Percentiles rank a stretch among this genome's conserved stretches.
Evolutionary conservation across 2,329 filamentous ascomycete species (phyloP).

Genomic region (Verticillium tricorpus): DNA sequence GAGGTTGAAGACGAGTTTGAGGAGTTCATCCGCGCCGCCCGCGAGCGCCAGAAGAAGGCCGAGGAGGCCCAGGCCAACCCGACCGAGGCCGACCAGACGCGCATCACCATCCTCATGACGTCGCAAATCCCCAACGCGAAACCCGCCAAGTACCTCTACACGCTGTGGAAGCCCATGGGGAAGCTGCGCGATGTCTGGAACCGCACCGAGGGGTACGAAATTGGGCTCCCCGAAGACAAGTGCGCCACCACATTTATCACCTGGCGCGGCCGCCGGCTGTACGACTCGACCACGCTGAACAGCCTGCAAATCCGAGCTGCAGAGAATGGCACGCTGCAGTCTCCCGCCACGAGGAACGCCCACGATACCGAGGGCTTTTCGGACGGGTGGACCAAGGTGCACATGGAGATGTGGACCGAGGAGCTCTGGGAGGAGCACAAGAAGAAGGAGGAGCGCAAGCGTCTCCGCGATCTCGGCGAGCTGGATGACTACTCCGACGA

Average conservation of each 20-base stretch:
- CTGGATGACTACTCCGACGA: conserved; percentile 25
- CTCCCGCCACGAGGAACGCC: conserved; percentile 29
- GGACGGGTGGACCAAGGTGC: conserved; percentile 54
- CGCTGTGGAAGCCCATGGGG: conserved; percentile 62
- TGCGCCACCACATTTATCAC: conserved; percentile 66
- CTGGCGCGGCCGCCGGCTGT: conserved; percentile 70
- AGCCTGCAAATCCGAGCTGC: conserved; percentile 56
- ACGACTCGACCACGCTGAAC: conserved; percentile 68
- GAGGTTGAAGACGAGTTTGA: conserved; percentile 37
- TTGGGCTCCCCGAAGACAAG: conserved; percentile 29
- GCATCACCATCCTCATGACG: conserved; percentile 41
- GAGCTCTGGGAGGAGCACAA: conserved; percentile 51
- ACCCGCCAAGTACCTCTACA: conserved; percentile 55
- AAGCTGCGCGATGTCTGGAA: conserved; percentile 69
- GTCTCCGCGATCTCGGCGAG: conserved; percentile 37
- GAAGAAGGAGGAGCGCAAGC: conserved; percentile 42
- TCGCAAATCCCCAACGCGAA: conserved; percentile 60
- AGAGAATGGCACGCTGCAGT: conserved; percentile 17
- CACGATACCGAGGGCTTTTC: conserved; percentile 37
- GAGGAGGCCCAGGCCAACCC: neutral
- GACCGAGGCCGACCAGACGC: conserved; percentile 9
- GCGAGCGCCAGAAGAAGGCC: conserved; percentile 20
- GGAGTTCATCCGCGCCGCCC: conserved; percentile 40
- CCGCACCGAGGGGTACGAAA: conserved; percentile 41
- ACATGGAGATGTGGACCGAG: conserved; percentile 73